Base-by-base conservation (phyloP, 2,329 filamentous ascomycete species). In the Westerdykella ornata region DNA sequence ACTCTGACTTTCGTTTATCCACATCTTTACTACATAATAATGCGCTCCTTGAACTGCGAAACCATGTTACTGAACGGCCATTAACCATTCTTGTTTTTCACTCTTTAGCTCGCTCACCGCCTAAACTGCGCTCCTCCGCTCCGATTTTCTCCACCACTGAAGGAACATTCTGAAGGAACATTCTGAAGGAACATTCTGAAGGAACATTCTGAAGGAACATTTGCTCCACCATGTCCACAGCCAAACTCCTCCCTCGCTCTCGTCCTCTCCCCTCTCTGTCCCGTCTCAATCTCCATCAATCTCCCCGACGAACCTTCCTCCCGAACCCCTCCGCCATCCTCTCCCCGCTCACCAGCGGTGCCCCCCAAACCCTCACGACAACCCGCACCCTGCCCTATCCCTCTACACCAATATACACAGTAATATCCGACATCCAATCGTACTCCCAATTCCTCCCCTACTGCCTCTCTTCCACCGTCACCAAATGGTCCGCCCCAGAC, bases 381-480 rank as follows among this genome's bases (percentile, higher is more conserved):
- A 74, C 76, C 15, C 84, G 88, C 46, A 84, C 76, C 3, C 82
- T 97, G 12, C 84, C 85, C 12, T 94, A 94, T 72, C 70, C 81
- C 1, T 72, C 80, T 22, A 57, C 67, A 4, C 72, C 79, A 1
- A 81, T 98, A 53, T 98, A 92, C 77, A 73, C 75, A 52, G 77
- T 96, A 41, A 89, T 98, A 65, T 81, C 88, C 68, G 88, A 96
- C 67, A 81, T 98, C 50, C 79, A 87, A 65, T 53, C 48, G 48
- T 98, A 98, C 77, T 72, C 76, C 29, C 65, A 73, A 51, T 98
- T 97, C 73, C 79, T 98, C n/a, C 92, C 92, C 9, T 96, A 94
- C 76, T 94, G 90, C 69, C 77, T 79, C 33, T 73, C 73, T 35
- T 89, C 85, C 29, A 76, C 74, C 46, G 88, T 97, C 31, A 95